Evolutionary conservation across 352 stramenopile species (phyloP), one percentile per base, ranked within the genome.

Genomic region (Globisporangium ultimum): DNA sequence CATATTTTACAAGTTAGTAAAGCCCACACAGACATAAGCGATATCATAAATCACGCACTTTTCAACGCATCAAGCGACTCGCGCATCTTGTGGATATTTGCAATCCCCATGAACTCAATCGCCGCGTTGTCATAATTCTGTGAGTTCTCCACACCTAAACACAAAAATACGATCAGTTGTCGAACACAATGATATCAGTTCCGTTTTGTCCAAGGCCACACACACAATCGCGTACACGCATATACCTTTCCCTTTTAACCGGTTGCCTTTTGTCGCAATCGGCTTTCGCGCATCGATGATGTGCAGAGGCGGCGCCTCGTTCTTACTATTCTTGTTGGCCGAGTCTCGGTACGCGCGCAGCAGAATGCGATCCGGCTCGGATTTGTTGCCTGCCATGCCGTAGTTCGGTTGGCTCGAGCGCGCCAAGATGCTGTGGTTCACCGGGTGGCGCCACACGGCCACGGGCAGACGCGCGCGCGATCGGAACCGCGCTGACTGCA

Each of bases 71-170:
- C 87, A 59, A 99, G 84, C 0, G 91, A 95, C 65, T 99, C 92
- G 50, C 97, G 94, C 78, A 99, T 98, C 55, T 96, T 97, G 82
- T 99, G 97, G 64, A 99, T 99, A 70, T 99, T 99, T 15, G 90
- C 94, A 65, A 99, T 99, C 21, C 96, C 96, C 84, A 98, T 97
- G 74, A 99, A 99, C 55, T 97, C 92, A 48, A 99, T 88, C 2
- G 89, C 96, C 12, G 89, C 87, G 50, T 97, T 96, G 51, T 96
- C 82, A 70, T 99, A 99, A 68, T 98, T 88, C 63, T 96, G 92
- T 15, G 91, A 97, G 71, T 98, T 98, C 68, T 99, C 96, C 41
- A 98, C 96, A 50, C 96, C 92, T 89, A 61, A 4, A 15, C n/a
- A 56, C 0, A 49, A 20, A 69, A 11, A 66, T 8, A 48, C 8